Evolutionary conservation across 2,329 filamentous ascomycete species (phyloP), one percentile per base, ranked within the genome.

Genomic region (Trichoderma asperellum): DNA sequence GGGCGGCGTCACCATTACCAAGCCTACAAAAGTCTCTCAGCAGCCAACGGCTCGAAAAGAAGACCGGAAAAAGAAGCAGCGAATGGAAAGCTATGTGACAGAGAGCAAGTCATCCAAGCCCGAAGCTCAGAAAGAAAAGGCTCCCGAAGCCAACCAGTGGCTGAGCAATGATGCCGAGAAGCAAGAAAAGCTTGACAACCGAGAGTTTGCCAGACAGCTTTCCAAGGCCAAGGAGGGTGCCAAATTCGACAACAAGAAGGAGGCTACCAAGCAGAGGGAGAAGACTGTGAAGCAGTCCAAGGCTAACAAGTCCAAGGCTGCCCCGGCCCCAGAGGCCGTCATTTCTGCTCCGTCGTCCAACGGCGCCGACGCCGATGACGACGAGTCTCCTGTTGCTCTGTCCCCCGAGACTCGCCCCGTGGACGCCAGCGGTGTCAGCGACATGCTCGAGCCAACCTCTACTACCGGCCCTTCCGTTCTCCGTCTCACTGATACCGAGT

Each of bases 401-500:
- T 71, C 70, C 14, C 91, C 93, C 37, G 83, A 87, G 62, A 82
- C 86, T 27, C 78, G 75, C 43, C 83, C 87, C n/a, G 84, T 83
- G 16, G 85, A 87, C 69, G 85, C 87, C 70, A 88, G 87, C 67
- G 92, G 92, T 77, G 88, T 97, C 69, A 91, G 91, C 67, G 95
- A 97, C 81, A 98, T 98, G 95, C 89, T 98, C 18, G 94, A 97
- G 81, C 84, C 91, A 60, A 81, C 87, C 52, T 81, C 87, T 55
- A 80, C 87, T 2, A 78, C 88, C 49, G 91, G 88, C 66, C 91
- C 93, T 29, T 89, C 90, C 0, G 88, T 96, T 59, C 84, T 97
- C 71, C 92, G 92, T 71, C 84, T 98, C 72, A 96, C 91, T 67
- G 89, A 90, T 71, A 78, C 87, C 80, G 76, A 86, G 81, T 78